Conservation (phyloP, 1,139 yeast genomes). For the Lipomyces yarrowii region DNA sequence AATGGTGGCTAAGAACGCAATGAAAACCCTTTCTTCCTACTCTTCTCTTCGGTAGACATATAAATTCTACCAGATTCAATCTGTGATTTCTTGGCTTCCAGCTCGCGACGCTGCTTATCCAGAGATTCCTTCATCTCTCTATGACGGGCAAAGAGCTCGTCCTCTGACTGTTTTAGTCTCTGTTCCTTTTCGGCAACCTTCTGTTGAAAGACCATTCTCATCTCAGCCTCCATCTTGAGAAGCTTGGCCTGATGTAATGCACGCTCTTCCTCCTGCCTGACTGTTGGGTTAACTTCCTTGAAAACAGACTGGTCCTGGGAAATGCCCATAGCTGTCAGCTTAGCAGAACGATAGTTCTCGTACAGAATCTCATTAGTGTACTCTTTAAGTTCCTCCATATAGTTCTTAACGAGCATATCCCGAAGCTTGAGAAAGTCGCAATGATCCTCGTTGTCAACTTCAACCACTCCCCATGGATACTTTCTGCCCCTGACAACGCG, state of each 20-base stretch:
- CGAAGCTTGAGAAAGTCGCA: conserved; percentile 91
- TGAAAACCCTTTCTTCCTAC: conserved; percentile 48
- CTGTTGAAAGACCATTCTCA: conserved; percentile 96
- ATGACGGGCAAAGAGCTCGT: conserved; percentile 92
- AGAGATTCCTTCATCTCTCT: conserved; percentile 96
- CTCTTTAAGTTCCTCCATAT: conserved; percentile 92
- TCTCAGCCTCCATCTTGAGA: conserved; percentile 92
- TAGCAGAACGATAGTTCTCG: conserved; percentile 87
- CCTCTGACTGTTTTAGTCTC: conserved; percentile 95
- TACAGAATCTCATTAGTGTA: conserved; percentile 74
- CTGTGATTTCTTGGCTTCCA: conserved; percentile 88
- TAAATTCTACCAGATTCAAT: conserved; percentile 63
- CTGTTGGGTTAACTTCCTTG: conserved; percentile 89
- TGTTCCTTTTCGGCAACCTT: conserved; percentile 97
- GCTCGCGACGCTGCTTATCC: conserved; percentile 79
- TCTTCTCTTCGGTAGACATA: conserved; percentile 52
- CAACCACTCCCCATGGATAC: conserved; percentile 98
- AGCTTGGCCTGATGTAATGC: conserved; percentile 91
- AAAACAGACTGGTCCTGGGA: conserved; percentile 91
- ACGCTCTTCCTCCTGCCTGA: conserved; percentile 92
- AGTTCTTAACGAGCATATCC: conserved; percentile 85
- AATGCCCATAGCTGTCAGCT: conserved; percentile 80
- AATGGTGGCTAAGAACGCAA: conserved; percentile 21
- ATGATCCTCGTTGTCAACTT: conserved; percentile 92
- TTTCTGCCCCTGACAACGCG: conserved; percentile 85